Evolutionary conservation across 345 rosid genomes (phyloP).

Genomic region (Adansonia digitata): DNA sequence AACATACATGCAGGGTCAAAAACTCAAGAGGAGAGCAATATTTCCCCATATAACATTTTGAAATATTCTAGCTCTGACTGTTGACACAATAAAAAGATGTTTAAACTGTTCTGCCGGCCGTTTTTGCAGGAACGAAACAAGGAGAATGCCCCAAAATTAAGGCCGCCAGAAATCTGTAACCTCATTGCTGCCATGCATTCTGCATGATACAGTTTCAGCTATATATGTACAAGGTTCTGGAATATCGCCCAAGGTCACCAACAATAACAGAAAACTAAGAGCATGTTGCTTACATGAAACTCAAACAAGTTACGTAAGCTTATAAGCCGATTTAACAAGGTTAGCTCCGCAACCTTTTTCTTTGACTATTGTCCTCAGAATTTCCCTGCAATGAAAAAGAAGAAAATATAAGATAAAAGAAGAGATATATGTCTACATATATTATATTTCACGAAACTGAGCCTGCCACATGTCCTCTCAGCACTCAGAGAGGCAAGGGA

Average conservation of each 20-base stretch:
- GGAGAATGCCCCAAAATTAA: conserved; percentile 6
- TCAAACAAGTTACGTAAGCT: conserved; percentile 34
- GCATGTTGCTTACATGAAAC: conserved; percentile 31
- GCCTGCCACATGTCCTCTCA: conserved; percentile 1
- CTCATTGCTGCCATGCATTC: conserved; percentile 23
- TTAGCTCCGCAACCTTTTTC: conserved; percentile 66
- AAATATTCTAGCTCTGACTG: background rate
- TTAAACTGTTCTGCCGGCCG: conserved; percentile 9
- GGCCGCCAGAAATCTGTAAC: conserved; percentile 19
- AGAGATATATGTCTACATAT: background rate
- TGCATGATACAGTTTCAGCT: conserved; percentile 44
- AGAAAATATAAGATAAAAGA: background rate
- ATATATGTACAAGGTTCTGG: conserved; percentile 44
- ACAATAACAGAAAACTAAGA: conserved; percentile 19
- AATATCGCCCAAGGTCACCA: conserved; percentile 24
- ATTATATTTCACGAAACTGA: no score
- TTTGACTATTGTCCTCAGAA: conserved; percentile 68
- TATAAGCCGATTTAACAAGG: conserved; percentile 29
- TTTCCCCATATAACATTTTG: background rate
- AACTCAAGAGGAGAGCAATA: no score
- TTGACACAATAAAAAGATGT: background rate
- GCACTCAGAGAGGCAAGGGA: background rate
- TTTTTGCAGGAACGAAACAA: conserved; percentile 13
- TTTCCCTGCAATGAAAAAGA: conserved; percentile 47
- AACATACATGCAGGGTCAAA: no score